phyloP scores from a whole-genome alignment of 495 filamentous ascomycete genomes.

The Penicillium longicatenatum region DNA sequence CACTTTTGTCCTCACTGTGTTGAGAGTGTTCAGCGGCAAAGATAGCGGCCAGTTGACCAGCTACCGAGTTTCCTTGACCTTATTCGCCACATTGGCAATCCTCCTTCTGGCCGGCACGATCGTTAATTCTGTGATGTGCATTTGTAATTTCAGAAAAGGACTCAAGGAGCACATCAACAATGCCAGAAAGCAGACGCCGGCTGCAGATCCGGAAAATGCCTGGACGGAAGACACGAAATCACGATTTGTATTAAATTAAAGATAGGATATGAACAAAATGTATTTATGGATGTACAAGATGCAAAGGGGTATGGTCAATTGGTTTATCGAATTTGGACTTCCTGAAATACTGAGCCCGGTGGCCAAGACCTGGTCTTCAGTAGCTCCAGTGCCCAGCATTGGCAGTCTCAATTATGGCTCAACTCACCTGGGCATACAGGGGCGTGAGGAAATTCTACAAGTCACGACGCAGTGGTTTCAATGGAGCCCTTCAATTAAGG shows the following conservation, averaged over 20 bases:
- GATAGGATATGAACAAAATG: neutral
- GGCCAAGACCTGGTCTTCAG: neutral
- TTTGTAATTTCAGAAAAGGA: constrained; percentile 25
- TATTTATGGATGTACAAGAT: constrained; percentile 1
- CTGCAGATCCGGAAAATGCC: constrained; percentile 1
- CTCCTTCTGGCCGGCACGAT: constrained; percentile 17
- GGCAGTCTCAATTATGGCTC: neutral
- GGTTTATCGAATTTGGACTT: neutral
- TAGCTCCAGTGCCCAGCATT: neutral
- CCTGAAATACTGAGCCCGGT: neutral
- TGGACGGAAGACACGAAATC: constrained; percentile 9
- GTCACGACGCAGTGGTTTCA: too few species aligned
- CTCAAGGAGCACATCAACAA: constrained; percentile 21
- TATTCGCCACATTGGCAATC: constrained; percentile 19
- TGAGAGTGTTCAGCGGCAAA: constrained; percentile 2
- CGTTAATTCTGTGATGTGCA: constrained; percentile 22
- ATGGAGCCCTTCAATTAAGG: too few species aligned
- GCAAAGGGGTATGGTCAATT: neutral
- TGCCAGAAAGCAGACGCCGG: neutral
- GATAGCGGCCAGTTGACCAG: constrained; percentile 8
- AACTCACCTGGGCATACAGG: too few species aligned
- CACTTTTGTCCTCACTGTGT: constrained; percentile 13
- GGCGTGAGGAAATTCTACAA: too few species aligned
- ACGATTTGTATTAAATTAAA: constrained; percentile 18
- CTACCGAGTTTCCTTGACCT: constrained; percentile 19